A percentile compares a stretch with the other conserved stretches of the same genome.
Conservation (phyloP, 2,329 filamentous ascomycete species). For the Colletotrichum magnum region DNA sequence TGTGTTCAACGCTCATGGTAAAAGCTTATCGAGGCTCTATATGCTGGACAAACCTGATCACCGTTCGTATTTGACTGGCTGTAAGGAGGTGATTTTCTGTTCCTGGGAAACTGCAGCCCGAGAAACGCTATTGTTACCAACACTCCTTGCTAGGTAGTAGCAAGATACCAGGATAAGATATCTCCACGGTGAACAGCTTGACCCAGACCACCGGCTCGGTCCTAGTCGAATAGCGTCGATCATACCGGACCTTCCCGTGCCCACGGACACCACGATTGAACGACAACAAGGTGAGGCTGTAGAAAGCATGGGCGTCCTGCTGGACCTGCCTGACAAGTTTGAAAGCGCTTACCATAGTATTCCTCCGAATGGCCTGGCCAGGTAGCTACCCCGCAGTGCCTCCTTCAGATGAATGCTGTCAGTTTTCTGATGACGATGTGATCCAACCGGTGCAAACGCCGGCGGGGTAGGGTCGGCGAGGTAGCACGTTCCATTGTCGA, state of each 20-base stretch:
- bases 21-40: too few relatives aligned
- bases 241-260: constrained; percentile 13
- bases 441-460: constrained; percentile 2
- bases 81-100: not conserved
- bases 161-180: too few relatives aligned
- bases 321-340: constrained; percentile 3
- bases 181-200: not conserved
- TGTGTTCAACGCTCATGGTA: not conserved
- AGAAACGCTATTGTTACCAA: too few relatives aligned
- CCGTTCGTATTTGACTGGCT: not conserved
- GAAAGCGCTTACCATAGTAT: not conserved
- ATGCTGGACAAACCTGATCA: too few relatives aligned
- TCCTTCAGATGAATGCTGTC: not conserved
- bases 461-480: not conserved
- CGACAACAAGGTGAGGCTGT: not conserved
- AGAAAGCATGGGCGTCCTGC: not conserved
- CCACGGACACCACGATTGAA: not conserved
- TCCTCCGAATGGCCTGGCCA: not conserved
- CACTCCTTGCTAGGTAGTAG: too few relatives aligned
- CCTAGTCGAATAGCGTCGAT: not conserved
- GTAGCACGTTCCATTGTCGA: not conserved
- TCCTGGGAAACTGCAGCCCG: too few relatives aligned
- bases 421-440: not conserved
- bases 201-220: not conserved
- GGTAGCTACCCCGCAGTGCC: constrained; percentile 6